Evolutionary conservation across 83 land plant genomes (phyloP), one percentile per base, ranked within the genome.

Genomic region (Diphasiastrum complanatum): DNA sequence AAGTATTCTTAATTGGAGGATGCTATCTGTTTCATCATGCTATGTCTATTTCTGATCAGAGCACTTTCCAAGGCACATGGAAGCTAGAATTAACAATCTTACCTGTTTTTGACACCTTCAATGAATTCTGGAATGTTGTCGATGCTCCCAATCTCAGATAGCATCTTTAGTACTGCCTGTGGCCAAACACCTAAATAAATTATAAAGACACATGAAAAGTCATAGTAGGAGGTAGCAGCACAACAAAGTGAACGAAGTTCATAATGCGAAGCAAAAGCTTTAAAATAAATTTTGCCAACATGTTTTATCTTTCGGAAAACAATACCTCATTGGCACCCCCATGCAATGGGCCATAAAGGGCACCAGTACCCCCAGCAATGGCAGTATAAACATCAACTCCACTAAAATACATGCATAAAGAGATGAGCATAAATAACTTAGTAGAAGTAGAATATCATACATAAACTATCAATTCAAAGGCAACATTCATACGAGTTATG

Each of bases 341-440:
- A 80, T 95, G 99, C 54, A 95, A 83, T 32, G 99, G 99, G 26
- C 99, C 99, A 72, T 95, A 95, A 43, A 95, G 56, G 28, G 99
- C 99, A 16, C 99, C 99, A 72, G 93, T 89, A 46, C 93, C 99
- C 59, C 99, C 99, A 69, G 99, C 85, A 76, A 95, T 76, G 28
- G 97, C 99, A 27, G 99, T 89, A 68, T 80, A 95, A 16, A 95
- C 99, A 89, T 93, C 99, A 54, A 93, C 99, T 28, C 99, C 99
- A 81, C 99, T 95, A n/a, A n/a, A n/a, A n/a, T n/a, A n/a, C n/a
- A n/a, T n/a, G 72, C 63, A 74, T 37, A 54, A 33, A 19, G 20
- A 47, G 63, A 41, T 33, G 20, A 64, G 27, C 12, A 30, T 33
- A 2, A 33, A 56, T 30, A 28, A 23, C 12, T 0, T 1, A 14